Base-by-base conservation (phyloP, 768 basidiomycete genomes). In the Rhodotorula babjevae region DNA sequence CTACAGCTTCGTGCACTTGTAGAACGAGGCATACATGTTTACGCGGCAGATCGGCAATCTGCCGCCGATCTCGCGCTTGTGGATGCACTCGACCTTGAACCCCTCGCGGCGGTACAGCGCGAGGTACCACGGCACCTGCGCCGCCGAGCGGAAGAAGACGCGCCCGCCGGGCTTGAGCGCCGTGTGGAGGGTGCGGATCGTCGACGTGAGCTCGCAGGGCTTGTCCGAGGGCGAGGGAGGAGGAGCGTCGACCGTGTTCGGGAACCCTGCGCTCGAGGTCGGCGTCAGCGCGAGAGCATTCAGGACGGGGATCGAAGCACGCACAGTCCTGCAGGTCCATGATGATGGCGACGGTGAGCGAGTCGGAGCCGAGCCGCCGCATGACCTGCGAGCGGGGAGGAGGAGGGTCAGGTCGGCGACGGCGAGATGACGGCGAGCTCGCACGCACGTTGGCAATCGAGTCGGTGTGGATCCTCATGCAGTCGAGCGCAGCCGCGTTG, bases 401-500 rank as follows among this genome's bases (percentile, higher is more conserved):
- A 11, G 23, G 11, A 11, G 15, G 15, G 47, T 49, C 23, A 49
- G 47, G 3, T 1, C 21, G 8, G 23, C 18, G 8, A 27, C 50
- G 50, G 25, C 50, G 25, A 12, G 10, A 12, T 6, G 11, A 23
- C n/a, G 23, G 50, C 50, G 23, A 12, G 12, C 23, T 2, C 23
- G 15, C 36, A n/a, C 69, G 25, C 27, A 71, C 71, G 56, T 88
- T 87, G 68, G 86, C 77, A 73, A 90, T 87, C 4, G 87, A 86
- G 74, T 90, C 88, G 0, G 90, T 90, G 79, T 90, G 90, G 57
- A 90, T 78, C 42, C 88, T 84, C 82, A 90, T 88, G 0, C 84
- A 82, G 67, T 88, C 84, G 50, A 86, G 79, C 27, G 79, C 81
- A 61, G 78, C 79, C 40, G 82, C 83, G 59, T 84, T 81, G 67